Evolutionary conservation across 2,329 filamentous ascomycete species (phyloP).

Genomic region (Penicillium brasilianum): DNA sequence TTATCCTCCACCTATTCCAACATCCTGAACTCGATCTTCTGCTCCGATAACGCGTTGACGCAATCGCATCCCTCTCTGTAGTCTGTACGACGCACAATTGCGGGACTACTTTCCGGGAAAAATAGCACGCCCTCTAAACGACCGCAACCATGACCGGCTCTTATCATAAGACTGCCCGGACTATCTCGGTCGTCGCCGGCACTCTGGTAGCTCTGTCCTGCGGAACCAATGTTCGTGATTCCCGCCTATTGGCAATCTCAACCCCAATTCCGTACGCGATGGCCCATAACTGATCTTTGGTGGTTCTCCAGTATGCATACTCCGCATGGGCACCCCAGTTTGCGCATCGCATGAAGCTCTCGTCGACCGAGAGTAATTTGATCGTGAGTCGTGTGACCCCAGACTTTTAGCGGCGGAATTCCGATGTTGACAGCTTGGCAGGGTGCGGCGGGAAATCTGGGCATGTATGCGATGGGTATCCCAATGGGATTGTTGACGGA

Average conservation of each 20-base stretch:
- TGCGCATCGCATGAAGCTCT: slow-evolving; percentile 80
- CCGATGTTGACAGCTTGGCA: slow-evolving; percentile 42
- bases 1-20: slow-evolving; percentile 3
- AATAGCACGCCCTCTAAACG: background rate
- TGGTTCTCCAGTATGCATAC: slow-evolving; percentile 79
- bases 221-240: slow-evolving; percentile 76
- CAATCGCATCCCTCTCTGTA: slow-evolving; percentile 13
- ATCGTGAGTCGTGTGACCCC: slow-evolving; percentile 64
- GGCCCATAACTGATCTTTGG: slow-evolving; percentile 18
- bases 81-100: slow-evolving; percentile 6
- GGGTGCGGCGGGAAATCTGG: slow-evolving; percentile 66
- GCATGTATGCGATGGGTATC: slow-evolving; percentile 91
- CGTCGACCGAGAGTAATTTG: slow-evolving; percentile 90
- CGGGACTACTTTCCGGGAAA: background rate
- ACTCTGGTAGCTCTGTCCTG: slow-evolving; percentile 85
- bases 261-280: background rate
- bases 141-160: slow-evolving; percentile 36
- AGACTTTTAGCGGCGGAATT: background rate
- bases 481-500: slow-evolving; percentile 90
- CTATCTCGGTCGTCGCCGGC: slow-evolving; percentile 83
- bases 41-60: slow-evolving; percentile 18
- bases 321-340: slow-evolving; percentile 98
- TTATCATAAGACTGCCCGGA: slow-evolving; percentile 59
- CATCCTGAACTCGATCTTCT: slow-evolving; percentile 8
- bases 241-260: background rate